phyloP scores from a whole-genome alignment of 2,329 filamentous ascomycete genomes.

The Xylariaceae sp. region DNA sequence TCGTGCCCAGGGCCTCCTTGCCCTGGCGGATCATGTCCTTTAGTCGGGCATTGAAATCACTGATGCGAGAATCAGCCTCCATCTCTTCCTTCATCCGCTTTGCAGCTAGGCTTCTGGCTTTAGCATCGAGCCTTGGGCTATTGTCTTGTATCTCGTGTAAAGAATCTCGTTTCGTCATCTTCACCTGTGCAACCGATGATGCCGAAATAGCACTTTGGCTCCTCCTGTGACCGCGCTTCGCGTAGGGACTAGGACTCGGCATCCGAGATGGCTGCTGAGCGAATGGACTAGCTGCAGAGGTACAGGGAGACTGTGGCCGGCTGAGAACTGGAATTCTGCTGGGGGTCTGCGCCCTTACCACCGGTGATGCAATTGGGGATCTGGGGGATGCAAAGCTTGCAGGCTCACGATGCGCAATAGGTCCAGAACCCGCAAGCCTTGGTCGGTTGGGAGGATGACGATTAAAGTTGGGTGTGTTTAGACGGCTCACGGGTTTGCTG shows the following conservation, averaged over 20 bases:
- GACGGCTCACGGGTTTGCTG: conserved; percentile 49
- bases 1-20: conserved; percentile 82
- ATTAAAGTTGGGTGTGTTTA: conserved; percentile 39
- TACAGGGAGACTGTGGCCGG: conserved; percentile 38
- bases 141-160: conserved; percentile 39
- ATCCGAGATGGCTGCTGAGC: conserved; percentile 37
- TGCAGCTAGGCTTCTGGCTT: conserved; percentile 78
- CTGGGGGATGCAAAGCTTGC: conserved; percentile 62
- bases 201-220: conserved; percentile 54
- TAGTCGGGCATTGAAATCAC: conserved; percentile 78
- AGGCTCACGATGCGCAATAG: conserved; percentile 49
- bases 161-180: conserved; percentile 31
- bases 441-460: conserved; percentile 51
- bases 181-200: conserved; percentile 43
- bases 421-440: conserved; percentile 55
- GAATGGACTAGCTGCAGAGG: conserved; percentile 30
- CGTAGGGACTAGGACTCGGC: conserved; percentile 39
- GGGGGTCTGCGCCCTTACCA: conserved; percentile 36
- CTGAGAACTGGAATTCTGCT: conserved; percentile 53
- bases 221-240: conserved; percentile 49
- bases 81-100: conserved; percentile 75
- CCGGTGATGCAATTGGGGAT: conserved; percentile 42
- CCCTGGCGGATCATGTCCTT: conserved; percentile 90
- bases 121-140: conserved; percentile 63
- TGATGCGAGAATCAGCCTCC: conserved; percentile 80